Base-by-base conservation (phyloP, 1,139 yeast species). In the Kurtzmaniella quercitrusa region DNA sequence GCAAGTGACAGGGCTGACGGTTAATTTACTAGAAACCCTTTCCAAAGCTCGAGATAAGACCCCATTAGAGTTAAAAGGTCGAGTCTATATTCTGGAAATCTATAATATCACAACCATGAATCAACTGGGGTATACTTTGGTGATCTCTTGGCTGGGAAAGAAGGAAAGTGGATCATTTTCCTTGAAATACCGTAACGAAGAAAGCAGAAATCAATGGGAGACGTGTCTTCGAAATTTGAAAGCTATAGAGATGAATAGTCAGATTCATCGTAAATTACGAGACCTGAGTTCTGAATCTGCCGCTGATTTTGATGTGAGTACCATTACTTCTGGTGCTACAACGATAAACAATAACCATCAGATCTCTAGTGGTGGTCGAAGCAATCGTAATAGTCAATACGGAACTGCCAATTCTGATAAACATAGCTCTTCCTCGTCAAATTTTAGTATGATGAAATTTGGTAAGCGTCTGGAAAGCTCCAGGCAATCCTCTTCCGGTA, bases 81-180 rank as follows among this genome's bases (percentile, higher is more conserved):
- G 88, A 46, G 85, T 82, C n/a, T 81, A 82, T 63, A 81, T 82
- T 43, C 78, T 78, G 54, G 85, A 82, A 53, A 76, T 82, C 45
- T 79, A 79, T 57, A 80, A 77, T 59, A 77, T 82, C 34, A 68
- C 69, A 1, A 57, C 71, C 8, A 63, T 70, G 4, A 64, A 64
- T 46, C 56, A 50, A 41, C 51, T 59, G 23, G 82, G 81, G 2
- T 79, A 82, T 56, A 76, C 80, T 8, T 66, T 85, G 53, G 77
- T 83, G 39, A 77, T 85, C 10, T 77, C 87, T n/a, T 85, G 93
- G 93, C 79, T 82, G 23, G 90, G 93, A 1, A 74, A 81, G 48
- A 83, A 81, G 56, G 94, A 85, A 52, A 80, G 83, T 42, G 93
- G 93, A 2, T 81, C 86, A 18, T 85, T 85, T 53, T 74, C 85